These are phyloP conservation scores for Amanita subjunquillea DNA, from an alignment of 768 basidiomycete genomes.

Conservation along the genomic window DNA sequence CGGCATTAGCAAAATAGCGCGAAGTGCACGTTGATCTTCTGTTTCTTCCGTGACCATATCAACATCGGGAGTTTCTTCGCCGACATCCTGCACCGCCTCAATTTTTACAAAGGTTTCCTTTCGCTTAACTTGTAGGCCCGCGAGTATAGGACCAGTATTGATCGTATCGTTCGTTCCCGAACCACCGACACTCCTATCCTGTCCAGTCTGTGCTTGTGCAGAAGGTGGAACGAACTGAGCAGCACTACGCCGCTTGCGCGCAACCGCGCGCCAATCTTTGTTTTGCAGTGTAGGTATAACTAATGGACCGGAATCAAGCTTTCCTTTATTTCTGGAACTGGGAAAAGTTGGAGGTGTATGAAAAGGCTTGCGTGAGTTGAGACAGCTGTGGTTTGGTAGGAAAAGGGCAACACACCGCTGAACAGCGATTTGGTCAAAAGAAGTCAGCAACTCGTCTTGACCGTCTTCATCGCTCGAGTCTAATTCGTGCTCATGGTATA, in stretches of 20 bases:
- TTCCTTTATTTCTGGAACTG: constrained; percentile 36
- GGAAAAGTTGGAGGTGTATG: constrained; percentile 12
- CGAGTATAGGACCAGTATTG: constrained; percentile 63
- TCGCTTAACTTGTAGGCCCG: constrained; percentile 52
- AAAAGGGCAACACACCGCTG: constrained; percentile 68
- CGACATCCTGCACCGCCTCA: constrained; percentile 17
- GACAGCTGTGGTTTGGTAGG: constrained; percentile 4
- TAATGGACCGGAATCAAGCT: constrained; percentile 47
- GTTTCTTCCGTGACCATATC: constrained; percentile 34
- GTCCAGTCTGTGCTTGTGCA: constrained; percentile 41
- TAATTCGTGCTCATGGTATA: constrained; percentile 18
- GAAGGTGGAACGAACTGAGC: constrained; percentile 59
- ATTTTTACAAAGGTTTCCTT: constrained; percentile 13
- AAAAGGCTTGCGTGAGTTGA: constrained; percentile 32
- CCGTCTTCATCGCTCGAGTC: constrained; percentile 58
- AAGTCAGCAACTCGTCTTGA: constrained; percentile 62
- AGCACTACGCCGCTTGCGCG: constrained; percentile 49
- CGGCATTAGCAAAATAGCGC: constrained; percentile 59
- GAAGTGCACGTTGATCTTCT: constrained; percentile 74
- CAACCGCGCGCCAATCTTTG: constrained; percentile 81
- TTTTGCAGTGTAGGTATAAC: constrained; percentile 85
- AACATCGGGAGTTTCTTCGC: constrained; percentile 10
- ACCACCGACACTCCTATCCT: constrained; percentile 69
- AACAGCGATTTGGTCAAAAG: constrained; percentile 62
- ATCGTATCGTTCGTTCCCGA: constrained; percentile 67